phyloP scores from a whole-genome alignment of 257 asterid species.

The Capsicum chinense region DNA sequence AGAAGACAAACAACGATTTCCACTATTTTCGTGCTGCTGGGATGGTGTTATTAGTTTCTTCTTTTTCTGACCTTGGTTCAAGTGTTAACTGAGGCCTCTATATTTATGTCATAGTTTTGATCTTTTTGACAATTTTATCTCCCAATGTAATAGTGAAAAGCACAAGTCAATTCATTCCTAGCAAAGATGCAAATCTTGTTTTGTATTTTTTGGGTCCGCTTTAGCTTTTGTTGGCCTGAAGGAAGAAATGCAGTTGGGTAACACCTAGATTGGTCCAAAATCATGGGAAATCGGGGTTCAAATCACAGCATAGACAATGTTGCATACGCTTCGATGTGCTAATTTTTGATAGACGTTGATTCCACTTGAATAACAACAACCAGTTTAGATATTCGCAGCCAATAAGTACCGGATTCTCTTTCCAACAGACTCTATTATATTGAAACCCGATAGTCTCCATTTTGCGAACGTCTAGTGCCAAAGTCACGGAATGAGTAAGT shows the following conservation, averaged over 20 bases:
- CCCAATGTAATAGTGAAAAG: slow-evolving; percentile 20
- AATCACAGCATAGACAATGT: not conserved
- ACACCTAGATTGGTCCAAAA: not conserved
- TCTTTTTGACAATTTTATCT: slow-evolving; percentile 27
- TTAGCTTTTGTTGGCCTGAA: not conserved
- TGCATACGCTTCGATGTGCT: not conserved
- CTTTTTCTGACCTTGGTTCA: slow-evolving; percentile 4
- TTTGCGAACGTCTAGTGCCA: too few relatives aligned
- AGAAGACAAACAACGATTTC: not conserved
- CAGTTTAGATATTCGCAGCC: too few relatives aligned
- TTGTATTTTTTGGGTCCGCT: not conserved
- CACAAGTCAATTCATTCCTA: not conserved
- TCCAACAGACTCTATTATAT: too few relatives aligned
- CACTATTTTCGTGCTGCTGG: slow-evolving; percentile 7
- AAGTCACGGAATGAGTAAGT: too few relatives aligned
- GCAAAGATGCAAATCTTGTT: slow-evolving; percentile 1
- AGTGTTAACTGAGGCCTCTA: slow-evolving; percentile 8
- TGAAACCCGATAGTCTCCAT: too few relatives aligned
- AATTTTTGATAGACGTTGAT: not conserved
- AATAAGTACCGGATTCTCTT: too few relatives aligned
- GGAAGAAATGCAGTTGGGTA: not conserved
- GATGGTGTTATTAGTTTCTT: slow-evolving; percentile 8
- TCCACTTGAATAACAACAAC: not conserved
- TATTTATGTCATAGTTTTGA: slow-evolving; percentile 10
- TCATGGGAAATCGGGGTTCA: not conserved